Evolutionary conservation across 352 stramenopile species (phyloP).

Genomic region (Phytopythium sindhum): DNA sequence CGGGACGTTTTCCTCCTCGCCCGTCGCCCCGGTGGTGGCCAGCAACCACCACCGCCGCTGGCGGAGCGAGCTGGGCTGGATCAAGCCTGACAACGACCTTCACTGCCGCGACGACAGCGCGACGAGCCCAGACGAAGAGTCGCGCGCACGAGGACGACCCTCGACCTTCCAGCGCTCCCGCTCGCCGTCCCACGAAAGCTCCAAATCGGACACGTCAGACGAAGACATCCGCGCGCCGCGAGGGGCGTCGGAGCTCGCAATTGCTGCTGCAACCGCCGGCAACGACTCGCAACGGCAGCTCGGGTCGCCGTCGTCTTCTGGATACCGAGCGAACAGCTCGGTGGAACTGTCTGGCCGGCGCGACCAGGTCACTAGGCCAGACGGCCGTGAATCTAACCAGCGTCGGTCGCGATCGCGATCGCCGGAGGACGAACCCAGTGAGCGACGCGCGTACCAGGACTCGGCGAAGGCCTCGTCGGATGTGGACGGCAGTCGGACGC

Average conservation of each 20-base stretch:
- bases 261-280: not conserved
- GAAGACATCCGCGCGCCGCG: constrained; percentile 20
- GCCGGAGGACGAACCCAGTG: not conserved
- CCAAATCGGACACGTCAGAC: constrained; percentile 21
- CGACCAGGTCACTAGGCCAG: not conserved
- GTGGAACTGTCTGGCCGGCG: not conserved
- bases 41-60: constrained; percentile 21
- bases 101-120: constrained; percentile 1
- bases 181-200: constrained; percentile 8
- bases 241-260: not conserved
- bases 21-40: constrained; percentile 28
- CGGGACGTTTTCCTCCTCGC: constrained; percentile 36
- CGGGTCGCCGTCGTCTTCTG: not conserved
- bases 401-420: not conserved
- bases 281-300: not conserved
- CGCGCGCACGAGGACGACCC: constrained; percentile 6
- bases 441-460: constrained; percentile 7
- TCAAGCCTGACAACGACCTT: not conserved
- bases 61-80: constrained; percentile 17
- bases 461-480: constrained; percentile 1
- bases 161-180: not conserved
- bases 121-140: not conserved
- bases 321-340: not conserved
- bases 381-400: not conserved
- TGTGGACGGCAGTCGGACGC: constrained; percentile 9